Base-by-base conservation (phyloP, 768 basidiomycete genomes). In the Leccinum longicurvipes region DNA sequence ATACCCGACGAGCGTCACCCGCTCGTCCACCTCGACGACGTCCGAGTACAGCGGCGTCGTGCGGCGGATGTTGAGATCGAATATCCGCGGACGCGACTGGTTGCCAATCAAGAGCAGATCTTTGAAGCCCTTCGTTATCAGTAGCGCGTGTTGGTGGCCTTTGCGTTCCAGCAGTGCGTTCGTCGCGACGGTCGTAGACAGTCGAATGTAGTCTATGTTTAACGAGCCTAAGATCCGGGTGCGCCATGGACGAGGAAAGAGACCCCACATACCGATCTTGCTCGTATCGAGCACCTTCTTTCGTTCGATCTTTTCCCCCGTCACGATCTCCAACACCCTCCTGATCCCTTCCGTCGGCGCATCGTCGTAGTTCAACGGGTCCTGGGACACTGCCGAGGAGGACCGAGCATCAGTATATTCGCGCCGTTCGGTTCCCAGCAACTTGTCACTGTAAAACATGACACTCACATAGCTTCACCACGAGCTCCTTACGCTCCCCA, bases 151-250 rank as follows among this genome's bases (percentile, higher is more conserved):
- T 59, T 85, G 86, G 64, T 93, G 89, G 1, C 96, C 96, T 71
- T 96, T 95, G 47, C 96, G 86, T 65, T 98, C 96, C 6, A 98
- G 81, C 0, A 98, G 80, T 0, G 96, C 95, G 64, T 98, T 98
- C 17, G 96, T 98, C 0, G 94, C 95, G 4, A 98, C 93, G 0
- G 96, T 98, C 0, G 95, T 97, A 1, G 91, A 93, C 8, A 96
- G 76, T 17, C 93, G 84, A 59, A 96, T 92, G 67, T 93, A 94
- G 65, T 96, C 93, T 93, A 56, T 11, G 46, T 31, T 27, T n/a
- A n/a, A n/a, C n/a, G n/a, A n/a, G n/a, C n/a, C n/a, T n/a, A n/a
- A n/a, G n/a, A n/a, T n/a, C n/a, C n/a, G 29, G 4, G 11, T 31
- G 29, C 27, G 14, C 4, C 17, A 4, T n/a, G 17, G 34, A 36